Base-by-base conservation (phyloP, 805 yeast species). In the Saturnispora kantuleensis region DNA sequence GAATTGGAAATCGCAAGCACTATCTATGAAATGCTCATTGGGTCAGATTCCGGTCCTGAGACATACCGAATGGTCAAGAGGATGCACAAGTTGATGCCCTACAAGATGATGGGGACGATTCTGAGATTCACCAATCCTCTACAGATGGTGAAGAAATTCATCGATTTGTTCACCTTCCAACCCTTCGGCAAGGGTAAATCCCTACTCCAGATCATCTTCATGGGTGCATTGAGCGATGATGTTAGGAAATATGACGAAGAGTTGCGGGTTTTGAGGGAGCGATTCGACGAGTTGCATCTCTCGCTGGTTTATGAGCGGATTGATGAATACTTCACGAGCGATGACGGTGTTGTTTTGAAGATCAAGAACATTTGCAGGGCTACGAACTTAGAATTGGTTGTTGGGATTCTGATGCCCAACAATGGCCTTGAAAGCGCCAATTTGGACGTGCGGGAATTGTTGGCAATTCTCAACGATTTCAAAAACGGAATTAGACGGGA, bases 61-160 rank as follows among this genome's bases (percentile, higher is more conserved):
- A 67, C 84, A 53, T 79, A 82, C 53, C 70, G 74, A 10, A 87
- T 86, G 56, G 66, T 84, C 30, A 77, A 77, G 50, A 75, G 81
- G 46, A 64, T 93, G 34, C 96, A 90, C 63, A 65, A 71, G 30
- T 56, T 86, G 47, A 76, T 90, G 65, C 98, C 97, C 0, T 93
- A 90, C 60, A 65, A 73, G 1, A 58, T 90, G 31, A 76, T 89
- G 60, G 79, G 80, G 36, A 84, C 85, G 16, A 82, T 90, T 17
- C 62, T 93, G 56, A 74, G 79, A 56, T 77, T 82, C 48, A 86
- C 97, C 0, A 90, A 90, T 56, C 97, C 98, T 2, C 77, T 88
- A 64, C 76, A 81, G 35, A 79, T 90, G 26, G 77, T 86, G 66
- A 84, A 88, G 49, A 77, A 81, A 17, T 65, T 90, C 59, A 74